Percentiles rank a stretch among this genome's conserved stretches.
These are phyloP conservation scores for Xylaria sp. DNA, from an alignment of 2,329 filamentous ascomycete genomes.

Conservation along the genomic window DNA sequence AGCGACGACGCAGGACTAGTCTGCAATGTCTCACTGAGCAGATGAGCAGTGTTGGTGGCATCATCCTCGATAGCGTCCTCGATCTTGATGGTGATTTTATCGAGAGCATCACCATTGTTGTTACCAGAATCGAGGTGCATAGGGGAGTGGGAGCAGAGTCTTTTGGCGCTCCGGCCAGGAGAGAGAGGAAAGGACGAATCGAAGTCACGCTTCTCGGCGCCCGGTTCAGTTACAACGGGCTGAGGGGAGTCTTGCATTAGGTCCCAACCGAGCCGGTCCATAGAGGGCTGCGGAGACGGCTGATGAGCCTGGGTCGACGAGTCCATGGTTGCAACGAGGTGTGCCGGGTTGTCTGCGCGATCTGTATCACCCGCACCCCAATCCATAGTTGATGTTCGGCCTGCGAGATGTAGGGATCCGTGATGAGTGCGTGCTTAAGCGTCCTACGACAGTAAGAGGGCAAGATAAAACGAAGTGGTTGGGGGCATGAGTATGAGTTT, in stretches of 20 bases:
- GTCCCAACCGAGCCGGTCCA: neutral
- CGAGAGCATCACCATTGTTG: neutral
- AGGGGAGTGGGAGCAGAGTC: neutral
- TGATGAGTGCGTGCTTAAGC: neutral
- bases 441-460: neutral
- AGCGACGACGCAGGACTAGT: neutral
- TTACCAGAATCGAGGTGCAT: neutral
- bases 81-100: neutral
- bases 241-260: neutral
- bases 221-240: neutral
- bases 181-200: conserved; percentile 3
- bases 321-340: neutral
- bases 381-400: neutral
- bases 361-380: neutral
- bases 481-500: neutral
- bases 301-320: neutral
- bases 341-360: neutral
- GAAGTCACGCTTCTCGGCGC: neutral
- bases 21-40: neutral
- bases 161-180: neutral
- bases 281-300: no score
- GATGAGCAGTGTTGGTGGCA: neutral
- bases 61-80: neutral
- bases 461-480: neutral
- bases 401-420: neutral